These are phyloP conservation scores for Paraconiothyrium sp. DNA, from an alignment of 2,329 filamentous ascomycete species.

Conservation along the genomic window DNA sequence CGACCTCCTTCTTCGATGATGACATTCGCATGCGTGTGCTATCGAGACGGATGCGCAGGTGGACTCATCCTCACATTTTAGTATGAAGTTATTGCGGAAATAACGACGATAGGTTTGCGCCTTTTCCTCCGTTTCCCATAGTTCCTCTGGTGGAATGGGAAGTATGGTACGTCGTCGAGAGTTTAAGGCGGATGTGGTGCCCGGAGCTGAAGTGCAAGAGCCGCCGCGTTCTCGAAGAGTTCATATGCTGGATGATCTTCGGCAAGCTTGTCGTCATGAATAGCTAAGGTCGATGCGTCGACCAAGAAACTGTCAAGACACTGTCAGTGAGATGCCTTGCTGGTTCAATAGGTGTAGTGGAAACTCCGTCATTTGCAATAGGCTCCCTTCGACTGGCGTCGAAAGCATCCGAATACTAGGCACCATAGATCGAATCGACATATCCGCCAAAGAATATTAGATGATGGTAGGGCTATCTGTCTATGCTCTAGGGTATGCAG, in stretches of 20 bases:
- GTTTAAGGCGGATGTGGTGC: background rate
- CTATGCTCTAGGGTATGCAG: constrained; percentile 33
- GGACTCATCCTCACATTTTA: background rate
- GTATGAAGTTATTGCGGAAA: background rate
- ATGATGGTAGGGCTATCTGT: constrained; percentile 19
- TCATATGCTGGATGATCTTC: background rate
- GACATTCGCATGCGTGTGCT: constrained; percentile 17
- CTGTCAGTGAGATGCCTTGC: background rate
- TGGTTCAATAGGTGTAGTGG: background rate
- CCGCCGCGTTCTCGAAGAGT: constrained; percentile 3
- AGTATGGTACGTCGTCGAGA: constrained; percentile 8
- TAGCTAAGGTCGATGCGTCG: constrained; percentile 5
- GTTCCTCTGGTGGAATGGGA: background rate
- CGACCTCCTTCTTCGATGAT: constrained; percentile 16
- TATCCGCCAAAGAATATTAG: background rate
- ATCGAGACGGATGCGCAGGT: background rate
- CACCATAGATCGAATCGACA: background rate
- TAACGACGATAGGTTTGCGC: background rate
- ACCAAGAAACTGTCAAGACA: background rate
- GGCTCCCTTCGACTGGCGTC: background rate
- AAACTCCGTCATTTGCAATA: constrained; percentile 7
- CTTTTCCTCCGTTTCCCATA: background rate
- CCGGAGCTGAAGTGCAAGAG: constrained; percentile 3
- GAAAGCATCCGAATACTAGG: background rate
- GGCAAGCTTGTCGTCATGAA: background rate